Evolutionary conservation across 805 yeast genomes (phyloP), one percentile per base, ranked within the genome.

Genomic region (Hanseniaspora hatyaiensis): DNA sequence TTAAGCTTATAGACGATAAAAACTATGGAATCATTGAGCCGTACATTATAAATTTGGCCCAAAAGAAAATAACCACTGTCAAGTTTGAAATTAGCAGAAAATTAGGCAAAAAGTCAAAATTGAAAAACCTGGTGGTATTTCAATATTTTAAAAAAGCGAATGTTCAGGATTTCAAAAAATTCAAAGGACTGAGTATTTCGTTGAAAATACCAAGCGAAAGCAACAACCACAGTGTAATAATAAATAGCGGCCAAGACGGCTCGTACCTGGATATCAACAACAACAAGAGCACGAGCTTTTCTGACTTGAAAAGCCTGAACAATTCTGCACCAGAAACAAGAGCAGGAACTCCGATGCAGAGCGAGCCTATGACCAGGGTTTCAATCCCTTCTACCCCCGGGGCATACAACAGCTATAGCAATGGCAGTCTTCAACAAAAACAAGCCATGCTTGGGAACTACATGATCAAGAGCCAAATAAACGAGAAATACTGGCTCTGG

Each of bases 401-500:
- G 9, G 6, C 15, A 3, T n/a, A 8, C 18, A 18, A 22, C n/a
- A 4, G 6, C 26, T 20, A 19, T 11, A n/a, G n/a, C 39, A 34
- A 15, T 20, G n/a, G 23, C 30, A 38, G 18, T 11, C 6, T 13
- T 9, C 30, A 12, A 8, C 15, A 11, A 8, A 24, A 26, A 37
- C 19, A 8, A 24, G 15, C 4, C 3, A 3, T 8, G 15, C 13
- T 19, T 13, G 11, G 11, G 16, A 34, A n/a, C 20, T 30, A 12
- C n/a, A 32, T 30, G 20, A 36, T 45, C 3, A 45, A 19, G 20
- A 45, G 6, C 9, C 49, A 45, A 16, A 30, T 45, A 5, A 45
- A 34, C 22, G 40, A 57, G 18, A 59, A 50, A 41, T 61, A 59
- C 31, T 53, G 52, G 31, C 58, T 56, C 33, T 39, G 57, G 45